Evolutionary conservation across 129 eudicot genomes (phyloP).

Genomic region (Apium graveolens): DNA sequence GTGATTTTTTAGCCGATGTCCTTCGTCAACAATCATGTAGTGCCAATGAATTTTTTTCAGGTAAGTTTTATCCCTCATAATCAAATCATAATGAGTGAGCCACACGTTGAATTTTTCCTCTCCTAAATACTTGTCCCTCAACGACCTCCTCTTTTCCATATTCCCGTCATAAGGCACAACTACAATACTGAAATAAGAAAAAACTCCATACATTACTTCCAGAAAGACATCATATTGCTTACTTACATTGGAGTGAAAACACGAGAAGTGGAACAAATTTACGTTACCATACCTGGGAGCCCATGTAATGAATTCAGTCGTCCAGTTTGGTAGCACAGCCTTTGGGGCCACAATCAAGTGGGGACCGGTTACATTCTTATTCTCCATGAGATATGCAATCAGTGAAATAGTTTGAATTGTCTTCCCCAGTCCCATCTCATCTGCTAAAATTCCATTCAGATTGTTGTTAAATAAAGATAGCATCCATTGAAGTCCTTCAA

Average conservation of each 20-base stretch:
- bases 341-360: slow-evolving; percentile 97
- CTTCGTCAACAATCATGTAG: slow-evolving; percentile 98
- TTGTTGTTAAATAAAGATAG: slow-evolving; percentile 88
- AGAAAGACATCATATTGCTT: not conserved
- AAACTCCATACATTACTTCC: not conserved
- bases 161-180: slow-evolving; percentile 90
- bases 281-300: slow-evolving; percentile 66
- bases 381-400: slow-evolving; percentile 85
- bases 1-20: slow-evolving; percentile 87
- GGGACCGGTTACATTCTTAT: slow-evolving; percentile 89
- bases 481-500: slow-evolving; percentile 99
- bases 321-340: slow-evolving; percentile 95
- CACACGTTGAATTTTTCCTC: slow-evolving; percentile 84
- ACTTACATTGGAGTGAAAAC: not conserved
- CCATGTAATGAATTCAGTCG: slow-evolving; percentile 75
- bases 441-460: slow-evolving; percentile 93
- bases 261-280: not conserved
- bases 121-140: slow-evolving; percentile 72
- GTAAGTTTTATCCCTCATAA: slow-evolving; percentile 86
- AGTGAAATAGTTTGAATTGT: slow-evolving; percentile 92
- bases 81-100: slow-evolving; percentile 93
- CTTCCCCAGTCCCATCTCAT: slow-evolving; percentile 98
- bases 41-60: slow-evolving; percentile 88
- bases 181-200: slow-evolving; percentile 44
- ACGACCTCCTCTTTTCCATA: slow-evolving; percentile 71